Evolutionary conservation across 305 asterid species (phyloP).

Genomic region (Rubia tinctorum): DNA sequence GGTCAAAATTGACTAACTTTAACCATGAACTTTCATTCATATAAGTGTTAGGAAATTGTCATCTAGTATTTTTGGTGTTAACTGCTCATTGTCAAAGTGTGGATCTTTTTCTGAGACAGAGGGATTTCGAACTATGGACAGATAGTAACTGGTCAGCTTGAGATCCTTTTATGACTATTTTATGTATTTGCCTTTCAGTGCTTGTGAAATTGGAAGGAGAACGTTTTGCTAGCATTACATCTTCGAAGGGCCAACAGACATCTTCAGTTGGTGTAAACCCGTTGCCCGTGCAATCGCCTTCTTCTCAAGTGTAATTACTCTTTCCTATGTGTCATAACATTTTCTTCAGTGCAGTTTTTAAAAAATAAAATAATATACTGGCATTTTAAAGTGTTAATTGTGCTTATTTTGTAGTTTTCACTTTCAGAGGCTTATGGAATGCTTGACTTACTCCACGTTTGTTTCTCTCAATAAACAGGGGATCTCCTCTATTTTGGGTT

Average conservation of each 20-base stretch:
- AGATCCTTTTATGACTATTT: constrained; percentile 13
- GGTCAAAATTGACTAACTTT: neutral
- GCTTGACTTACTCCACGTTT: constrained; percentile 8
- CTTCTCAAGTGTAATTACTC: constrained; percentile 62
- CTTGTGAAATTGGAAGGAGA: constrained; percentile 37
- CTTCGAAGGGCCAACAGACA: constrained; percentile 65
- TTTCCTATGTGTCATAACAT: constrained; percentile 7
- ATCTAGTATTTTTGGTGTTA: neutral
- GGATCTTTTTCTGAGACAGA: neutral
- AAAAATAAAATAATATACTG: neutral
- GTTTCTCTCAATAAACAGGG: constrained; percentile 38
- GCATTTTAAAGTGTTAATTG: constrained; percentile 3
- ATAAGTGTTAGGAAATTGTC: neutral
- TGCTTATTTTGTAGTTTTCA: neutral
- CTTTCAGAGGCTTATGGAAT: neutral
- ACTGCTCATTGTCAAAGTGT: neutral
- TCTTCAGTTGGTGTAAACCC: constrained; percentile 81
- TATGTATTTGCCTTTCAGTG: constrained; percentile 32
- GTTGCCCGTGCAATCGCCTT: constrained; percentile 60
- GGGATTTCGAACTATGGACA: neutral
- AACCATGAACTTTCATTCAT: neutral
- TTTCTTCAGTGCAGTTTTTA: constrained; percentile 1
- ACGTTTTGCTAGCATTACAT: constrained; percentile 58
- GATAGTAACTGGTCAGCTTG: neutral
- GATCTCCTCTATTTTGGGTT: constrained; percentile 96